Conservation (phyloP, 2,329 filamentous ascomycete species). For the Microascus cirrosus region DNA sequence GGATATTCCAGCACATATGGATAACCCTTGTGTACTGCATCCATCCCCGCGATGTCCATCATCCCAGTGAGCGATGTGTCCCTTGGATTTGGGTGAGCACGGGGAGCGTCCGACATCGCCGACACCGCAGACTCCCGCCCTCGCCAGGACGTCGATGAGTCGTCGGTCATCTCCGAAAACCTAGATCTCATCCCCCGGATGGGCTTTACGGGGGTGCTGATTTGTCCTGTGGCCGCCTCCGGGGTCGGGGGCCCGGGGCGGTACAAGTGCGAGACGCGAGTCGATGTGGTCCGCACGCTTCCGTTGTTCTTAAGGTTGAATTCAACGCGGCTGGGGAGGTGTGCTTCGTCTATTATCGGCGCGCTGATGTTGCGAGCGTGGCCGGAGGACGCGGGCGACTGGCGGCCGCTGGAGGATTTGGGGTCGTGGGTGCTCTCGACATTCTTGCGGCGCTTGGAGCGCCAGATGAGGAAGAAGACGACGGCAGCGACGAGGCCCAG, state of each 20-base stretch:
- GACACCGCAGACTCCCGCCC: constrained; percentile 39
- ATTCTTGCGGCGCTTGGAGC: constrained; percentile 1
- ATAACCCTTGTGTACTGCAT: constrained; percentile 26
- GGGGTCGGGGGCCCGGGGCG: neutral
- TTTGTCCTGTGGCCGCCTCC: neutral
- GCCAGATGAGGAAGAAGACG: constrained; percentile 25
- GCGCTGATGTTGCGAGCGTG: constrained; percentile 41
- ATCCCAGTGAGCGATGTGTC: constrained; percentile 39
- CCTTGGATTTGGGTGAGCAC: constrained; percentile 9
- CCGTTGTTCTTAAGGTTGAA: constrained; percentile 32
- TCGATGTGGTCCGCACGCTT: constrained; percentile 2
- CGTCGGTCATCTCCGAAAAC: neutral
- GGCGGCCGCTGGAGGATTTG: constrained; percentile 4
- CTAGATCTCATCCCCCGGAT: constrained; percentile 25
- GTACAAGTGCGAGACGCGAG: constrained; percentile 3
- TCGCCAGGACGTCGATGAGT: constrained; percentile 25
- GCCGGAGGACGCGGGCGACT: constrained; percentile 21
- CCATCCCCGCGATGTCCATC: constrained; percentile 35
- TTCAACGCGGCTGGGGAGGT: constrained; percentile 34
- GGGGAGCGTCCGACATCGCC: constrained; percentile 18
- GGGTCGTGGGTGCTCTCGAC: neutral
- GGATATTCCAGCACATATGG: constrained; percentile 27
- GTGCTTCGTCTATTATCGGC: constrained; percentile 28
- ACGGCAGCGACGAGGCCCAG: constrained; percentile 20
- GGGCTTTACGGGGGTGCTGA: constrained; percentile 15